Evolutionary conservation across 148 eudicot genomes (phyloP).

Genomic region (Agrostemma githago): DNA sequence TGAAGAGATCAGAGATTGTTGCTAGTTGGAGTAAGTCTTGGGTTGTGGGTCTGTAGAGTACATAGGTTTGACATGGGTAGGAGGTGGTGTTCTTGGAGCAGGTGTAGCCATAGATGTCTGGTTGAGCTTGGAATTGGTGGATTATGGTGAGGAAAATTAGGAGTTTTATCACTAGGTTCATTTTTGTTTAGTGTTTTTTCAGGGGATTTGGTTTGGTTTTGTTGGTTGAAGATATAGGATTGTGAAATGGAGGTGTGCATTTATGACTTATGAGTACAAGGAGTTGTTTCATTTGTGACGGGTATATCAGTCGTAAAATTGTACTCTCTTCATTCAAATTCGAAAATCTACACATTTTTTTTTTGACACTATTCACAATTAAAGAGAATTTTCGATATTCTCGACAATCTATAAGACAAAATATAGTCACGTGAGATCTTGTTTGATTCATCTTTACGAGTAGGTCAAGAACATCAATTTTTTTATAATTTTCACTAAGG

Average conservation of each 20-base stretch:
- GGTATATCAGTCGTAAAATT: too few species aligned
- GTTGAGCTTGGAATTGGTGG: constrained; percentile 34
- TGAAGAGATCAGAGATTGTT: constrained; percentile 66
- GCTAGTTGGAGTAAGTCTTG: constrained; percentile 52
- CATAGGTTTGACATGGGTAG: constrained; percentile 67
- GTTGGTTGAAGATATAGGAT: background rate
- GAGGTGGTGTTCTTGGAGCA: constrained; percentile 42
- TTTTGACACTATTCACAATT: too few species aligned
- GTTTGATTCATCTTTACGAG: too few species aligned
- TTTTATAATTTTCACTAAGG: too few species aligned
- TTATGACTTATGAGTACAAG: too few species aligned
- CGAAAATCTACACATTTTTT: too few species aligned
- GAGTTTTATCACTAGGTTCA: background rate
- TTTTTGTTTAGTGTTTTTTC: background rate
- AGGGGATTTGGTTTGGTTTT: background rate
- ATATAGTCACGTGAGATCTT: too few species aligned
- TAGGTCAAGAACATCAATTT: too few species aligned
- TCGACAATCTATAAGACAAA: too few species aligned
- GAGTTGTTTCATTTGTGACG: too few species aligned
- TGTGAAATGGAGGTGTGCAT: background rate
- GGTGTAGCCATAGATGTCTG: constrained; percentile 54
- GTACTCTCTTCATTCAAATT: too few species aligned
- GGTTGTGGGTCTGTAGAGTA: constrained; percentile 43
- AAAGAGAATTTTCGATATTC: too few species aligned
- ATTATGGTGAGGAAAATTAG: background rate